A percentile compares a stretch with the other conserved stretches of the same genome.
These are phyloP conservation scores for Colletotrichum cuscutae DNA, from an alignment of 2,329 filamentous ascomycete genomes.

Conservation along the genomic window DNA sequence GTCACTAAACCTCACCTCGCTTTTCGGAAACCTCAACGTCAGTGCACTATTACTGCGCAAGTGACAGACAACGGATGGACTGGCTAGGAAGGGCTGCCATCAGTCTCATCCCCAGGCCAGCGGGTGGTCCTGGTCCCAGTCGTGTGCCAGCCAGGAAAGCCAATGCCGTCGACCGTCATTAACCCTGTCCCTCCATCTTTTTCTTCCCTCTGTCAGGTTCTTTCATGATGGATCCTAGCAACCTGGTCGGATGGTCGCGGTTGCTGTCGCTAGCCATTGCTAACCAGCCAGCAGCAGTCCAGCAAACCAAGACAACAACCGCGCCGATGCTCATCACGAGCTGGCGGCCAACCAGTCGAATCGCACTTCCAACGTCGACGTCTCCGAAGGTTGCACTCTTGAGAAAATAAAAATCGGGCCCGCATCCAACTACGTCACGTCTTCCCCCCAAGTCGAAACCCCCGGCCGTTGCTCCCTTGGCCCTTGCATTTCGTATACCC, in stretches of 20 bases:
- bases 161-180: constrained; percentile 16
- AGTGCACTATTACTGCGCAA: constrained; percentile 4
- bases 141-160: constrained; percentile 5
- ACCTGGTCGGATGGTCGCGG: constrained; percentile 3
- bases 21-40: constrained; percentile 4
- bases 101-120: constrained; percentile 30
- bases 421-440: constrained; percentile 35
- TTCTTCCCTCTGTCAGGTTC: background rate
- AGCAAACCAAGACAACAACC: constrained; percentile 7
- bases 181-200: constrained; percentile 5
- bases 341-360: background rate
- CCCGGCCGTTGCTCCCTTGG: constrained; percentile 26
- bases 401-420: constrained; percentile 28
- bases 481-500: constrained; percentile 33
- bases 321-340: background rate
- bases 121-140: constrained; percentile 8
- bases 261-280: background rate
- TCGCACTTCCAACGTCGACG: background rate
- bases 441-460: constrained; percentile 27
- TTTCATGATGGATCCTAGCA: background rate
- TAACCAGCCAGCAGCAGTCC: background rate
- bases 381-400: constrained; percentile 8
- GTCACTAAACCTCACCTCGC: background rate
- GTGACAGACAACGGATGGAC: constrained; percentile 20
- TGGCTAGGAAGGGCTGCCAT: constrained; percentile 27